A percentile compares a stretch with the other conserved stretches of the same genome.
phyloP scores from a whole-genome alignment of 306 rosid species.

The Sicyos baderoa region DNA sequence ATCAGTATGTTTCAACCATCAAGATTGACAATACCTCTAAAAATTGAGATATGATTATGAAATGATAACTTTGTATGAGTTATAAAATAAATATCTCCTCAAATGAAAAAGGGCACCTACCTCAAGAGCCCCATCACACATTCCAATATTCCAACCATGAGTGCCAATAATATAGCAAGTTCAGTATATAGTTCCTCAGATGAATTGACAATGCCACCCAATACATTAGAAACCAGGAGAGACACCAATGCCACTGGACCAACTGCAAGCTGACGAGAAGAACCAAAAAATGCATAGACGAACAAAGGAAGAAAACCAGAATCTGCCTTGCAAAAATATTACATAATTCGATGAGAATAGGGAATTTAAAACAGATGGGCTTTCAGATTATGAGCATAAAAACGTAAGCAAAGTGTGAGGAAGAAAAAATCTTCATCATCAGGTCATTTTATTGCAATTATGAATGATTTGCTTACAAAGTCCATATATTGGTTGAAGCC shows the following conservation, averaged over 20 bases:
- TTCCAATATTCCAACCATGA: constrained; percentile 94
- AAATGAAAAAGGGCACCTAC: constrained; percentile 33
- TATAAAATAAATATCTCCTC: too few species aligned
- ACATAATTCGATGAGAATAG: constrained; percentile 4
- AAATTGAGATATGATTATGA: constrained; percentile 1
- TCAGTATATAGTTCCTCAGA: constrained; percentile 70
- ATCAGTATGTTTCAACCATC: neutral
- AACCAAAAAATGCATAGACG: constrained; percentile 86
- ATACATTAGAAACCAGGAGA: constrained; percentile 77
- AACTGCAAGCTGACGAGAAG: constrained; percentile 98
- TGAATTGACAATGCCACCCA: constrained; percentile 65
- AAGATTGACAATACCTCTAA: neutral
- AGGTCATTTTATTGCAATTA: neutral
- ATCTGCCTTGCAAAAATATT: constrained; percentile 37
- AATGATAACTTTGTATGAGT: neutral
- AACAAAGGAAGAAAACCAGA: constrained; percentile 80
- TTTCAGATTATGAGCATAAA: constrained; percentile 6
- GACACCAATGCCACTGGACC: constrained; percentile 99
- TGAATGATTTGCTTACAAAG: constrained; percentile 55
- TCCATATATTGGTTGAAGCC: constrained; percentile 88
- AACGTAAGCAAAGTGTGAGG: neutral
- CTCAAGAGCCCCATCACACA: constrained; percentile 90
- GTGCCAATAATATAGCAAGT: constrained; percentile 77
- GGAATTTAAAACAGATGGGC: neutral
- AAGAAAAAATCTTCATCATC: neutral